These are phyloP conservation scores for Ballota nigra DNA, from an alignment of 257 asterid genomes.

Conservation along the genomic window DNA sequence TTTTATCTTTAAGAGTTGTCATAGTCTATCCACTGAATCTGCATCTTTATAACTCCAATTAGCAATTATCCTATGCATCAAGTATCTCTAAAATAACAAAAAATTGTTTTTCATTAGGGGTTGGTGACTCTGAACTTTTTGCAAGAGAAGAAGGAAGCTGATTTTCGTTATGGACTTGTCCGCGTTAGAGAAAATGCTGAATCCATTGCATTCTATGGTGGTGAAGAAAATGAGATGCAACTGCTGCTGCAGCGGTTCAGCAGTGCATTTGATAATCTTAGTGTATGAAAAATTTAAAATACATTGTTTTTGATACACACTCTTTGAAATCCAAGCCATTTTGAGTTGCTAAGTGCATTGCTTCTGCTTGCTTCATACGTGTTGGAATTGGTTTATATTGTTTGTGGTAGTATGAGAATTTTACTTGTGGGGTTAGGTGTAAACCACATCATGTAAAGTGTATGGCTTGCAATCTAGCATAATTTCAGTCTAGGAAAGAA, in stretches of 20 bases:
- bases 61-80: constrained; percentile 5
- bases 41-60: background rate
- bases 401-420: constrained; percentile 1
- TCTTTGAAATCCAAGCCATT: constrained; percentile 14
- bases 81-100: constrained; percentile 15
- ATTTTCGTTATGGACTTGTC: constrained; percentile 83
- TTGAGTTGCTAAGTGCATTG: background rate
- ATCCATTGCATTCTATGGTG: constrained; percentile 93
- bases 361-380: constrained; percentile 3
- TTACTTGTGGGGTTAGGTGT: background rate
- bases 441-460: constrained; percentile 4
- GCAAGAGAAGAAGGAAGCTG: constrained; percentile 96
- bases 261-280: constrained; percentile 84
- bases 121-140: constrained; percentile 76
- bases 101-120: constrained; percentile 46
- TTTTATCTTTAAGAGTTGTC: background rate
- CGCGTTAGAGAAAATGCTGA: constrained; percentile 96
- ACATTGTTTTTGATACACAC: constrained; percentile 15
- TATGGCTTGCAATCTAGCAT: background rate
- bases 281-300: constrained; percentile 45
- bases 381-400: background rate
- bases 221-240: constrained; percentile 88
- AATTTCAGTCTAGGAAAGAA: constrained; percentile 1
- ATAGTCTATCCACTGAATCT: background rate
- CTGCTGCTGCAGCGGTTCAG: constrained; percentile 72